Evolutionary conservation across 2,329 filamentous ascomycete genomes (phyloP), one percentile per base, ranked within the genome.

Genomic region (Zymoseptoria passerinii): DNA sequence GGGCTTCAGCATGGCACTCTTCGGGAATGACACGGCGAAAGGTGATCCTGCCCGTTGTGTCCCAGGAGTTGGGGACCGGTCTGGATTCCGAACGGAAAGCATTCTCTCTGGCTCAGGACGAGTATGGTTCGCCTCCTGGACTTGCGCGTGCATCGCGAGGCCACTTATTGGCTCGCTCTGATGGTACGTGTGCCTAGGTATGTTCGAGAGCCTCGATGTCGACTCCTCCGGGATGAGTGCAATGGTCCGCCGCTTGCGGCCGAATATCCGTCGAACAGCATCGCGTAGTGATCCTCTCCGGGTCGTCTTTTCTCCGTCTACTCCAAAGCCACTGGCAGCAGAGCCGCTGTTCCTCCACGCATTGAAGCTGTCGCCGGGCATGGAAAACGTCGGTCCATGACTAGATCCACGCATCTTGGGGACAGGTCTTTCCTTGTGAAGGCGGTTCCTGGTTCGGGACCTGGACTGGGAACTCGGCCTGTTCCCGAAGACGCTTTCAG

Each of bases 231-330:
- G 55, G 8, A 52, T 54, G 50, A 58, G 58, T 44, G 35, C 35
- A n/a, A 44, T 44, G 35, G 35, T 44, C 35, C 35, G 35, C 13
- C 35, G 35, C 13, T 44, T 44, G 35, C 35, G 35, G 2, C 72
- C 68, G 57, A 74, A 74, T n/a, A 74, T 67, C 58, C 66, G 68
- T 27, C 70, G 67, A 40, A 74, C 70, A 6, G 67, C 70, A 60
- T 71, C 68, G 53, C 71, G 70, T 53, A 74, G 62, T 7, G 71
- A 72, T 19, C 70, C 67, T 60, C 71, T 73, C 20, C 67, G 64
- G 20, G 60, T 61, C 58, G 65, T 67, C 7, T 55, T 48, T 20
- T 55, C 63, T 28, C 63, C 64, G 16, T 56, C 63, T 28, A 61
- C 63, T 29, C 57, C 61, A 55, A 58, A 55, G 8, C 51, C 59